Base-by-base conservation (phyloP, 495 filamentous ascomycete genomes). In the Amniculicola lignicola region DNA sequence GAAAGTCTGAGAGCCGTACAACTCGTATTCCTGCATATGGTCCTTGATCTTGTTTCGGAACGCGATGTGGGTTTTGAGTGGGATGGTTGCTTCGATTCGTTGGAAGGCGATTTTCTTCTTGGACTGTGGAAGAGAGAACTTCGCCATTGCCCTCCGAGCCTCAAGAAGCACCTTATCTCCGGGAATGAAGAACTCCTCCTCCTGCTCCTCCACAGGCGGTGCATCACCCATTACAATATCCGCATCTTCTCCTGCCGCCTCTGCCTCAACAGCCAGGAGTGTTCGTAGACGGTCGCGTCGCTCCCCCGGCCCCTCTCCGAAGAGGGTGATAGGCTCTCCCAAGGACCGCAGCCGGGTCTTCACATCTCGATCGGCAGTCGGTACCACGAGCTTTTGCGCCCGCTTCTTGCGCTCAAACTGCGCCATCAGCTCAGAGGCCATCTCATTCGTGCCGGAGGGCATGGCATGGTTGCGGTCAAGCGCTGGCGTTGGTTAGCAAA, bases 151-250 rank as follows among this genome's bases (percentile, higher is more conserved):
- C 65, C 82, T 85, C 40, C 93, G 78, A 4, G 89, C 88, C 18
- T 85, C 76, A 15, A 96, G 74, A 10, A 99, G 73, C 43, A 87
- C 86, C 9, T 80, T 72, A 2, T 78, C 76, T 0, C 94, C 93
- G 44, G 85, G 79, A 0, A 92, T 96, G 67, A 96, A 99, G 67
- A 96, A 97, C 60, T 98, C 93, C 67, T 96, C 93, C 59, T 96
- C 89, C 61, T 81, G 76, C 47, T 77, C 79, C 25, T 57, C 55
- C 18, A 54, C 70, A 14, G 49, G 65, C 12, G 68, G 69, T 18
- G 51, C 62, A 50, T 74, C 70, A 11, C 63, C 68, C 77, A 88
- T 86, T 11, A 77, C 74, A 33, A 79, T 72, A 66, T 95, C 90
- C 4, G 68, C 71, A 67, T 81, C 77, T 47, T 76, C 70, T 10